phyloP scores from a whole-genome alignment of 2,329 filamentous ascomycete genomes.

The Xylariaceae sp. region DNA sequence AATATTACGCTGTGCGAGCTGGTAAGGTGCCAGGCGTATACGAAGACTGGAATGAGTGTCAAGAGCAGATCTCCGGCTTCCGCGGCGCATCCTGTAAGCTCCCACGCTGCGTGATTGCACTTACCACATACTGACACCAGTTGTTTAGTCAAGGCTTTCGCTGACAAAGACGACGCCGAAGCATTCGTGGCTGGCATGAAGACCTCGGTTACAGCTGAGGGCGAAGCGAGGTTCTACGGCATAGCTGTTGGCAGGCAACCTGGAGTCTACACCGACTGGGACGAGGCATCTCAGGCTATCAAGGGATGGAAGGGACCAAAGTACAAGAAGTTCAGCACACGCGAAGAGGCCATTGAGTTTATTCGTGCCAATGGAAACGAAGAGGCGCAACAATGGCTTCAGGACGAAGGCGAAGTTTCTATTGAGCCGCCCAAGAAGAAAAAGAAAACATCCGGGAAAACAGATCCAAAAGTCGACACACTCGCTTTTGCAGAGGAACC shows the following conservation, averaged over 20 bases:
- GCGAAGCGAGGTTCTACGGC: conserved; percentile 53
- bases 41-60: conserved; percentile 56
- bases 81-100: conserved; percentile 64
- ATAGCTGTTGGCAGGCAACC: conserved; percentile 56
- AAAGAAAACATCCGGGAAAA: conserved; percentile 22
- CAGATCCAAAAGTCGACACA: conserved; percentile 3
- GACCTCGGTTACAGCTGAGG: conserved; percentile 33
- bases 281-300: conserved; percentile 68
- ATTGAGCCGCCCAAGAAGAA: conserved; percentile 33
- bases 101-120: conserved; percentile 4
- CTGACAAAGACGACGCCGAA: conserved; percentile 68
- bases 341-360: conserved; percentile 73
- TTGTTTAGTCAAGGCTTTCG: conserved; percentile 72
- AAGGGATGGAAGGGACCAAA: conserved; percentile 66
- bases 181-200: conserved; percentile 66
- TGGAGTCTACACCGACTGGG: conserved; percentile 63
- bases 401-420: conserved; percentile 30
- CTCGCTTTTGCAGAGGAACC: conserved; percentile 15
- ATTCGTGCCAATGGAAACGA: conserved; percentile 51
- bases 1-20: conserved; percentile 60
- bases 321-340: conserved; percentile 65
- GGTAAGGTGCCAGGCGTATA: conserved; percentile 60
- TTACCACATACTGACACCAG: conserved; percentile 7
- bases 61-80: conserved; percentile 57
- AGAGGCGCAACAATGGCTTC: conserved; percentile 40